phyloP scores from a whole-genome alignment of 192 early-diverging fungal genomes.

The Dimargaris xerosporica region DNA sequence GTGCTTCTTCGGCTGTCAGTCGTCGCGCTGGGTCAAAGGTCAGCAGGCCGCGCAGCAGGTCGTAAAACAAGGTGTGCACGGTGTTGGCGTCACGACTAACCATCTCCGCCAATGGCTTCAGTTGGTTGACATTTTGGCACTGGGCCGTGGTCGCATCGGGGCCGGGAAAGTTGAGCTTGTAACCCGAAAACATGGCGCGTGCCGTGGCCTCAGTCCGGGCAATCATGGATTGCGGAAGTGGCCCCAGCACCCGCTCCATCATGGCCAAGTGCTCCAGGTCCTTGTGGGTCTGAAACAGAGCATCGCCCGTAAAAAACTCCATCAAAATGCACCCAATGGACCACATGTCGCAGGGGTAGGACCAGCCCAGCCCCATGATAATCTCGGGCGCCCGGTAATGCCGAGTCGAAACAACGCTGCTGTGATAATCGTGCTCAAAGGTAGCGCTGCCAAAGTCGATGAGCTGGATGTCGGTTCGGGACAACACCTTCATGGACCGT shows the following conservation, averaged over 20 bases:
- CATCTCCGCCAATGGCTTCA: constrained; percentile 26
- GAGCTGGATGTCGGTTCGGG: constrained; percentile 58
- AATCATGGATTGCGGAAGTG: constrained; percentile 50
- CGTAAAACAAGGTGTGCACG: constrained; percentile 38
- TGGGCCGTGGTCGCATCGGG: constrained; percentile 23
- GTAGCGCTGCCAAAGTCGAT: constrained; percentile 97
- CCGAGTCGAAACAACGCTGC: constrained; percentile 77
- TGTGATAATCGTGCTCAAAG: constrained; percentile 86
- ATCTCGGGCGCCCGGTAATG: constrained; percentile 98
- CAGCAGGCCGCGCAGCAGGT: constrained; percentile 59
- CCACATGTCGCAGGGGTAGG: constrained; percentile 96
- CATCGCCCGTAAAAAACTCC: constrained; percentile 88
- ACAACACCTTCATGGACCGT: constrained; percentile 44
- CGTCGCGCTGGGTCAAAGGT: constrained; percentile 64
- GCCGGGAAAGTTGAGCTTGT: constrained; percentile 21
- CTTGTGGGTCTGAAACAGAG: constrained; percentile 95
- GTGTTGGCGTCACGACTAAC: constrained; percentile 27
- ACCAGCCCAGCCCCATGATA: constrained; percentile 87
- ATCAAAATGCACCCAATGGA: constrained; percentile 93
- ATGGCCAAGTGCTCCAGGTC: constrained; percentile 92
- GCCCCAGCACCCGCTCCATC: constrained; percentile 85
- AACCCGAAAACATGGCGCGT: constrained; percentile 23
- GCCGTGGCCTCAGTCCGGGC: constrained; percentile 22
- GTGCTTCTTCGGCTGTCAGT: constrained; percentile 68
- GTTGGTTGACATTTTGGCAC: constrained; percentile 23